Percentiles rank a stretch among this genome's conserved stretches.
phyloP scores from a whole-genome alignment of 164 flowering plant species.

The Pachysandra terminalis region DNA sequence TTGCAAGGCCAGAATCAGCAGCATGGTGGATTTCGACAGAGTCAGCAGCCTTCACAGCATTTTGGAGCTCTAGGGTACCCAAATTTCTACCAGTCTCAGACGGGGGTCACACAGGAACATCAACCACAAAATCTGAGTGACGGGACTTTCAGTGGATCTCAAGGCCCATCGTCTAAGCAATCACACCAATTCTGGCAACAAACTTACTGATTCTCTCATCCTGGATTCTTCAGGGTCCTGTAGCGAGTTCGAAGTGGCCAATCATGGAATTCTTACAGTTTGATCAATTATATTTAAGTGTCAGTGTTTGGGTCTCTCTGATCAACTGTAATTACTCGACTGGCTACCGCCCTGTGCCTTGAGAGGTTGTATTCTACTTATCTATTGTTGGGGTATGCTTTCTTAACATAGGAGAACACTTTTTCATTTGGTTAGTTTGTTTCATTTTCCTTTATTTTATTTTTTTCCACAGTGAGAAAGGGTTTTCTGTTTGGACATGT shows the following conservation, averaged over 20 bases:
- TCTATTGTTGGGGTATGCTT: conserved; percentile 18
- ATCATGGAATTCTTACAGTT: conserved; percentile 18
- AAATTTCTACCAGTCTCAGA: conserved; percentile 77
- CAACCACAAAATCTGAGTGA: conserved; percentile 77
- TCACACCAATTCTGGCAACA: conserved; percentile 90
- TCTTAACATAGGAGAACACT: conserved; percentile 33
- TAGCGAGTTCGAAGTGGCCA: conserved; percentile 36
- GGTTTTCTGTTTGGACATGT: not conserved
- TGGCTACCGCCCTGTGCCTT: conserved; percentile 43
- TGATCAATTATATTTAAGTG: conserved; percentile 13
- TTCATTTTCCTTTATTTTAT: conserved; percentile 6
- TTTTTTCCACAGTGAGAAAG: conserved; percentile 7
- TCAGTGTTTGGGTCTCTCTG: conserved; percentile 4
- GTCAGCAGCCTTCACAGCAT: conserved; percentile 78
- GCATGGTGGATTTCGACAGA: conserved; percentile 65
- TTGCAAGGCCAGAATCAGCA: conserved; percentile 75
- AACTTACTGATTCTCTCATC: conserved; percentile 51
- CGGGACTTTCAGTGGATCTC: conserved; percentile 49
- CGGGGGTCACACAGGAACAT: conserved; percentile 65
- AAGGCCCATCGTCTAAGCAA: conserved; percentile 71
- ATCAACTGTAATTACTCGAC: conserved; percentile 29
- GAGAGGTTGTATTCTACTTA: conserved; percentile 49
- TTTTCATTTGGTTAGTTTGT: conserved; percentile 36
- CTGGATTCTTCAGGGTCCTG: conserved; percentile 43
- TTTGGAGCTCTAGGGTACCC: conserved; percentile 64